These are phyloP conservation scores for Tetraselmis striata DNA, from an alignment of 139 green algal genomes.

Conservation along the genomic window DNA sequence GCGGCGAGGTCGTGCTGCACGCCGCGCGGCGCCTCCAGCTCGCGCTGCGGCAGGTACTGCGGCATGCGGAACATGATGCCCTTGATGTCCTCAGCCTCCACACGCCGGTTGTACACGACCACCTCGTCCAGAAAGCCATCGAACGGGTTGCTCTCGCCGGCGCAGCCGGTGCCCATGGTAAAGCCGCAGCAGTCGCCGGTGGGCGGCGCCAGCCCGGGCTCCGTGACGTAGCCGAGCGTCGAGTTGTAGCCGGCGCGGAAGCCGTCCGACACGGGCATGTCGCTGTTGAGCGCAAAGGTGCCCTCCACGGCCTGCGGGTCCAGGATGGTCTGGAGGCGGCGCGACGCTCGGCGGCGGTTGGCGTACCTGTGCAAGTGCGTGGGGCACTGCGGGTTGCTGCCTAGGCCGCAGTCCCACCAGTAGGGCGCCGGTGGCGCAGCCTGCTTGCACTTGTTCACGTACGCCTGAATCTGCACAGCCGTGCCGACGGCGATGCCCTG, in stretches of 20 bases:
- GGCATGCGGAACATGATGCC: slow-evolving; percentile 18
- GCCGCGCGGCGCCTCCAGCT: slow-evolving; percentile 10
- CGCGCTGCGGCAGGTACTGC: neutral
- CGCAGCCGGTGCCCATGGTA: slow-evolving; percentile 9
- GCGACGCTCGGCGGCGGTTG: neutral
- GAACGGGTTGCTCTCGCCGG: slow-evolving; percentile 7
- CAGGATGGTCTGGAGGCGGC: neutral
- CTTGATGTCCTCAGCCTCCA: slow-evolving; percentile 11
- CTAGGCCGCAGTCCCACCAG: neutral
- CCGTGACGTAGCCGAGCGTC: neutral
- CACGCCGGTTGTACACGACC: slow-evolving; percentile 12
- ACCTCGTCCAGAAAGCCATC: slow-evolving; percentile 24
- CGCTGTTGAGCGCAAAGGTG: neutral
- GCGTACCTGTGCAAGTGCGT: neutral
- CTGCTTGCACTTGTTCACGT: neutral
- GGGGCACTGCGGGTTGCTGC: neutral
- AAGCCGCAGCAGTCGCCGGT: slow-evolving; percentile 18
- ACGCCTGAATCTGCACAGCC: neutral
- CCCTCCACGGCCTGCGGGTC: neutral
- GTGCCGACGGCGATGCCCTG: neutral
- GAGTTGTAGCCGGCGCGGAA: neutral
- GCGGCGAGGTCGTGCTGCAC: slow-evolving; percentile 16
- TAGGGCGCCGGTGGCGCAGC: neutral
- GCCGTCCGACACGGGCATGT: neutral
- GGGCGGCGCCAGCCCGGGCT: neutral